Conservation (phyloP, 768 basidiomycete genomes). For the Paxillus ammoniavirescens region DNA sequence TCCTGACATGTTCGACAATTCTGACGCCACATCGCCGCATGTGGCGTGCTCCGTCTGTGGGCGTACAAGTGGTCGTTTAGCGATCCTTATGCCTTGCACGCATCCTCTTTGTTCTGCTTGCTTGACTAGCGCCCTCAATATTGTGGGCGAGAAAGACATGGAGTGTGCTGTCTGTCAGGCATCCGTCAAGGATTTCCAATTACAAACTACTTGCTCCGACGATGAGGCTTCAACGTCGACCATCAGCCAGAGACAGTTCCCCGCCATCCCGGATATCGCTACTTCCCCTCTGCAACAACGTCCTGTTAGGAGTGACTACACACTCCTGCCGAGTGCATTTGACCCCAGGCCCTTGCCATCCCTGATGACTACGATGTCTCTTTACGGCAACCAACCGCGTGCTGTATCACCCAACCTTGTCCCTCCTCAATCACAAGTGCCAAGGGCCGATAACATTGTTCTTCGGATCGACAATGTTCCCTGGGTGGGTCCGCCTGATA, state of each 20-base stretch:
- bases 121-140: conserved; percentile 83
- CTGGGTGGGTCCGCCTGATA: conserved; percentile 55
- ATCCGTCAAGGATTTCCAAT: conserved; percentile 67
- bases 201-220: conserved; percentile 32
- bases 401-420: conserved; percentile 9
- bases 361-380: conserved; percentile 32
- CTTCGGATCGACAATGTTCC: conserved; percentile 87
- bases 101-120: conserved; percentile 80
- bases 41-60: conserved; percentile 66
- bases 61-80: conserved; percentile 45
- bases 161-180: conserved; percentile 77
- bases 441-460: conserved; percentile 48
- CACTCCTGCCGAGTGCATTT: conserved; percentile 28
- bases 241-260: conserved; percentile 10
- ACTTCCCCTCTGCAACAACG: conserved; percentile 26
- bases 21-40: conserved; percentile 12
- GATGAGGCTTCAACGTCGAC: conserved; percentile 23
- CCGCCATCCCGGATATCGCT: conserved; percentile 11
- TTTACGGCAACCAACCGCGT: conserved; percentile 22
- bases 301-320: conserved; percentile 22
- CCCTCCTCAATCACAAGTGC: conserved; percentile 6
- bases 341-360: conserved; percentile 27
- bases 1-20: conserved; percentile 23
- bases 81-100: conserved; percentile 68
- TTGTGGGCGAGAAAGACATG: conserved; percentile 88